Percentiles rank a stretch among this genome's conserved stretches.
Evolutionary conservation across 345 rosid genomes (phyloP).

Genomic region (Lepidium didymum): DNA sequence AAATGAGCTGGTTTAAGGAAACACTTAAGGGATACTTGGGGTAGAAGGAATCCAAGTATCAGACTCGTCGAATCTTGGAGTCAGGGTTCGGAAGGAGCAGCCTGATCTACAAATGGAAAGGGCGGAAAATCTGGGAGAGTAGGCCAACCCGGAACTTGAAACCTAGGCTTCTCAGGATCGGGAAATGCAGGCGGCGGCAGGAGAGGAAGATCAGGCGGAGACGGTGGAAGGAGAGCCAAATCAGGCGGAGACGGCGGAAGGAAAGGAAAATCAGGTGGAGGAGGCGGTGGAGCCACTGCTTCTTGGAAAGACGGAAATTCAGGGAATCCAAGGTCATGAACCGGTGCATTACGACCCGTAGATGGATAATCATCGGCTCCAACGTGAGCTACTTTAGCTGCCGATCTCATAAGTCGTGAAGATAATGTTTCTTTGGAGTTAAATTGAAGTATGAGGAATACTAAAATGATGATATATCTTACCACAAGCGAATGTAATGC

Average conservation of each 20-base stretch:
- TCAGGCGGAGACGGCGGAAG: slow-evolving; percentile 3
- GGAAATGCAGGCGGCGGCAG: neutral
- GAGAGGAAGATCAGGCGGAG: neutral
- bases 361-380: slow-evolving; percentile 31
- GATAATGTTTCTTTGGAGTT: slow-evolving; percentile 2
- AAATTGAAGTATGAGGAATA: neutral
- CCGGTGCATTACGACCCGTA: slow-evolving; percentile 22
- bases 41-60: slow-evolving; percentile 22
- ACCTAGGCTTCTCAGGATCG: slow-evolving; percentile 1
- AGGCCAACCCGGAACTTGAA: slow-evolving; percentile 16
- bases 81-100: slow-evolving; percentile 1
- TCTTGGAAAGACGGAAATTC: slow-evolving; percentile 19
- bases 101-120: slow-evolving; percentile 18
- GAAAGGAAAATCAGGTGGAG: neutral
- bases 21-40: slow-evolving; percentile 20
- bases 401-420: slow-evolving; percentile 9
- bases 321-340: slow-evolving; percentile 24
- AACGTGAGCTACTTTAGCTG: slow-evolving; percentile 6
- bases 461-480: slow-evolving; percentile 8
- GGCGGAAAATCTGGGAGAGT: slow-evolving; percentile 14
- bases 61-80: slow-evolving; percentile 6
- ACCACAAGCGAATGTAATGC: slow-evolving; percentile 3
- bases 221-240: neutral
- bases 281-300: neutral
- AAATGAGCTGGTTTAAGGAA: slow-evolving; percentile 8